Percentiles rank a stretch among this genome's conserved stretches.
Conservation (phyloP, 768 basidiomycete genomes). For the Candolleomyces efflorescens region DNA sequence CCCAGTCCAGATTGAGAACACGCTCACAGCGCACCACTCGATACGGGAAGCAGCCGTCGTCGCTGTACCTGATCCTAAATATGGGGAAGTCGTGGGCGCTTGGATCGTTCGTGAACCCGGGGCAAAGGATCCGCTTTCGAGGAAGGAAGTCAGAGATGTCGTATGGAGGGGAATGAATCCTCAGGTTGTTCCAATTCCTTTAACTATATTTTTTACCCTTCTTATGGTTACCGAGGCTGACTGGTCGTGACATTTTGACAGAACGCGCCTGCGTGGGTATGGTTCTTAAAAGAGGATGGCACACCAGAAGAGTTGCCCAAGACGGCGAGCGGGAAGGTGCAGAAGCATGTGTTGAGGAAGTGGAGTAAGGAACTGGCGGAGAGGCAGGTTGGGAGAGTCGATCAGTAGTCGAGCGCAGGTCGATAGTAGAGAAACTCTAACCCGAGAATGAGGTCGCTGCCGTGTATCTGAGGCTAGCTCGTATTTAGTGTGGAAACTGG, state of each 20-base stretch:
- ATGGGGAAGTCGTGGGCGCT: constrained; percentile 78
- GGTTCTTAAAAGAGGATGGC: constrained; percentile 73
- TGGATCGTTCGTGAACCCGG: constrained; percentile 61
- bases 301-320: constrained; percentile 61
- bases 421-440: no score
- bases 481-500: no score
- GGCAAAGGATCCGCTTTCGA: constrained; percentile 26
- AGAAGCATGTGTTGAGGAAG: constrained; percentile 71
- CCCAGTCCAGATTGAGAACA: constrained; percentile 83
- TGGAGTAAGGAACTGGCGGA: constrained; percentile 60
- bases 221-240: no score
- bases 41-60: constrained; percentile 74
- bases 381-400: constrained; percentile 37
- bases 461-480: no score
- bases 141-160: constrained; percentile 47
- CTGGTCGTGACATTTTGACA: no score
- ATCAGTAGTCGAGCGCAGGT: background rate
- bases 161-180: constrained; percentile 70
- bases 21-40: constrained; percentile 46
- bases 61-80: constrained; percentile 61
- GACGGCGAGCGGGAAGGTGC: constrained; percentile 84
- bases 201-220: no score
- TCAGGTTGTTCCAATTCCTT: no score
- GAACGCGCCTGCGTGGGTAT: constrained; percentile 81
- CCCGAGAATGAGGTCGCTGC: no score